These are phyloP conservation scores for Monosporascus sp. DNA, from an alignment of 2,329 filamentous ascomycete genomes.

Conservation along the genomic window DNA sequence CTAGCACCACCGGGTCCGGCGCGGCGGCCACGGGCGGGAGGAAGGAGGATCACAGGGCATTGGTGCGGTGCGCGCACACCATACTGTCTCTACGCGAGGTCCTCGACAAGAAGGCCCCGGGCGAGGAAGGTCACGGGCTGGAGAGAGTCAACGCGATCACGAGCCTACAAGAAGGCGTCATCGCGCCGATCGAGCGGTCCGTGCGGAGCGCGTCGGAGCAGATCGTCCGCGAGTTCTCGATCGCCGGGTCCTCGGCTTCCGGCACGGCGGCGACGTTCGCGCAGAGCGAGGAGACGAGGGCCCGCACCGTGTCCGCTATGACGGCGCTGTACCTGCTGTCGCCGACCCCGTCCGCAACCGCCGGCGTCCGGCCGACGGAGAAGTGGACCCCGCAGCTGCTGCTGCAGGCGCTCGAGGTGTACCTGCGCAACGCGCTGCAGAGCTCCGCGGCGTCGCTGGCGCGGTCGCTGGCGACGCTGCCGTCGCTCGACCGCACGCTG, in stretches of 20 bases:
- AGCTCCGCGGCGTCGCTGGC: conserved; percentile 70
- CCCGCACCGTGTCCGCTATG: conserved; percentile 68
- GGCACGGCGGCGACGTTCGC: conserved; percentile 48
- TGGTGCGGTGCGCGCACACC: conserved; percentile 78
- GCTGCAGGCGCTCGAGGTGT: conserved; percentile 71
- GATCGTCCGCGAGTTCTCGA: conserved; percentile 76
- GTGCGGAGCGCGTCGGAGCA: conserved; percentile 72
- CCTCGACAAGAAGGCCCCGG: conserved; percentile 59
- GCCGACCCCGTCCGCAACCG: conserved; percentile 38
- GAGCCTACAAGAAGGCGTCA: conserved; percentile 62
- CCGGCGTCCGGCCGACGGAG: conserved; percentile 42
- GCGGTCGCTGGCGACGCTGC: conserved; percentile 71
- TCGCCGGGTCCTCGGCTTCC: conserved; percentile 45
- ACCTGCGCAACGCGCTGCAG: conserved; percentile 75
- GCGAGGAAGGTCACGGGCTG: conserved; percentile 73
- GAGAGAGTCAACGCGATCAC: conserved; percentile 67
- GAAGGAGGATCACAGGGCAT: conserved; percentile 68
- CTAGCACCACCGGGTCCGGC: conserved; percentile 26
- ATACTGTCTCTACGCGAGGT: conserved; percentile 71
- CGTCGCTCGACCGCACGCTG: conserved; percentile 75
- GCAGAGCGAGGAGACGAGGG: conserved; percentile 68
- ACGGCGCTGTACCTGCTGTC: conserved; percentile 77
- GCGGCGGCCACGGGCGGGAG: conserved; percentile 31
- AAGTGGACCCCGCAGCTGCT: conserved; percentile 65
- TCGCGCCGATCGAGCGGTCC: conserved; percentile 66